Conservation (phyloP, 78 protist species). For the slime mould (Dictyostelium discoideum) region dicty_2.7 NC_007091.3:1273501-1274000, state of each 20-base stretch:
- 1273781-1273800: neutral
- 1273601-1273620: neutral
- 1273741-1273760: neutral
- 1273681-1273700: too few species aligned
- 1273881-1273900: conserved; percentile 38
- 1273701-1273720: neutral
- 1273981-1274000: conserved; percentile 87
- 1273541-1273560: neutral
- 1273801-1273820: neutral
- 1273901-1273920: conserved; percentile 83
- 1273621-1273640: neutral
- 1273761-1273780: neutral
- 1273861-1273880: conserved; percentile 45
- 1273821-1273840: conserved; percentile 21
- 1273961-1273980: conserved; percentile 80
- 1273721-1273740: too few species aligned
- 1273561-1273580: neutral
- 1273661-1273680: too few species aligned
- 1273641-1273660: neutral
- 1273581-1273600: neutral
- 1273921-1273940: conserved; percentile 50
- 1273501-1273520: neutral
- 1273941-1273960: conserved; percentile 44
- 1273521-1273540: neutral
- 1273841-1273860: conserved; percentile 62